These are phyloP conservation scores for Leishmania arabica DNA, from an alignment of 208 protist genomes.

Conservation along the genomic window DNA sequence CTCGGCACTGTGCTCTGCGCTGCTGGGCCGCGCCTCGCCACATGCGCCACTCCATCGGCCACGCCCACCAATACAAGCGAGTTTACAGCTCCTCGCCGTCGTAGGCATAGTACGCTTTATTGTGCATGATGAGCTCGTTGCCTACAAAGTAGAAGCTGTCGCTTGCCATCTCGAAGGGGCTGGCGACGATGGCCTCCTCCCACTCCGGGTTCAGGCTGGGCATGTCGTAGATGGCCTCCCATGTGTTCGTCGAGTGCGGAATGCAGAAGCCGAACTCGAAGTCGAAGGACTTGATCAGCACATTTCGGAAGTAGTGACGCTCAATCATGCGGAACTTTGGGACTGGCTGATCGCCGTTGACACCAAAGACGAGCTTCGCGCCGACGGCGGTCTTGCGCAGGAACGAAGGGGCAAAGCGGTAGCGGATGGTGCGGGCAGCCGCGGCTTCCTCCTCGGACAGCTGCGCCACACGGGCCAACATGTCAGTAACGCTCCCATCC, in stretches of 20 bases:
- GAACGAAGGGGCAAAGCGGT: constrained; percentile 90
- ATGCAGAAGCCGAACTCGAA: constrained; percentile 97
- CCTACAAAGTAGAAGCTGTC: constrained; percentile 97
- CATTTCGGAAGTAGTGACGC: constrained; percentile 95
- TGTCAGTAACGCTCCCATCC: constrained; percentile 38
- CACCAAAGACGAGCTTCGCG: constrained; percentile 91
- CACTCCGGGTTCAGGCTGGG: constrained; percentile 86
- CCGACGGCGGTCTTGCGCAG: constrained; percentile 73
- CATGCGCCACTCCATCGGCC: neutral
- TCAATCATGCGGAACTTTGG: constrained; percentile 97
- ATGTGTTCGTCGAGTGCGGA: constrained; percentile 95
- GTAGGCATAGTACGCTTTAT: constrained; percentile 93
- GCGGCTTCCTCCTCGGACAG: constrained; percentile 61
- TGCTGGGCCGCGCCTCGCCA: neutral
- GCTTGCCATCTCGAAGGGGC: constrained; percentile 90
- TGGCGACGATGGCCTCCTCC: constrained; percentile 84
- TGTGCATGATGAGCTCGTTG: constrained; percentile 95
- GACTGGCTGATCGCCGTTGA: constrained; percentile 88
- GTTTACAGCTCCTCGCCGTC: constrained; percentile 30
- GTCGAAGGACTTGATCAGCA: constrained; percentile 95
- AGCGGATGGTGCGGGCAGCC: constrained; percentile 78
- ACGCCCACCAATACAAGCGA: neutral
- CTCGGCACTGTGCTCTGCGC: neutral
- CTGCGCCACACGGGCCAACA: constrained; percentile 18
- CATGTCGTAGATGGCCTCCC: constrained; percentile 96